These are phyloP conservation scores for Chlamydomonas sp. DNA, from an alignment of 139 green algal genomes.

Conservation along the genomic window DNA sequence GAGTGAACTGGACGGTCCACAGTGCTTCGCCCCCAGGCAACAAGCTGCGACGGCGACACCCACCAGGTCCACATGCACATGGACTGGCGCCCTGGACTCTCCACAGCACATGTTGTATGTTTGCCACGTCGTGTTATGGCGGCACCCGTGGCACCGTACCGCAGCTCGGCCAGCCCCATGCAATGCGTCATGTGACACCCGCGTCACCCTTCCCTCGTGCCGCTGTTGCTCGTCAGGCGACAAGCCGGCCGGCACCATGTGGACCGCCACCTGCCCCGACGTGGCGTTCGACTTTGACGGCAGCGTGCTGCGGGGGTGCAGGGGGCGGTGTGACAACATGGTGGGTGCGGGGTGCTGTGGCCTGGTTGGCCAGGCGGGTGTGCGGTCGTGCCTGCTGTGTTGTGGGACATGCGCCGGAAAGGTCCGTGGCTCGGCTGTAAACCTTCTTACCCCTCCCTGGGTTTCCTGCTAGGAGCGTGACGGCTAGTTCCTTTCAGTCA, in stretches of 20 bases:
- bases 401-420: background rate
- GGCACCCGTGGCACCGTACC: too few relatives aligned
- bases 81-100: too few relatives aligned
- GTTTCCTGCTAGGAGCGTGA: too few relatives aligned
- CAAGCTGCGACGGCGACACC: too few relatives aligned
- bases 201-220: too few relatives aligned
- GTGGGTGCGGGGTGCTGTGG: background rate
- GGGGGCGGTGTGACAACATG: slow-evolving; percentile 19
- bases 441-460: too few relatives aligned
- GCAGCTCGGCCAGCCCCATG: too few relatives aligned
- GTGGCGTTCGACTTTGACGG: slow-evolving; percentile 24
- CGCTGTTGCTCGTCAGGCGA: background rate
- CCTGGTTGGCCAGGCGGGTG: background rate
- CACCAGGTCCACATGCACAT: too few relatives aligned
- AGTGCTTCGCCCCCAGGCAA: background rate
- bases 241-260: slow-evolving; percentile 33
- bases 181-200: background rate
- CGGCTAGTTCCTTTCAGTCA: too few relatives aligned
- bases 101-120: too few relatives aligned
- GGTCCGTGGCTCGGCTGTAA: too few relatives aligned
- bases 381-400: background rate
- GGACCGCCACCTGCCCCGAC: slow-evolving; percentile 11
- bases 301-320: slow-evolving; percentile 11
- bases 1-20: background rate
- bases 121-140: too few relatives aligned